phyloP scores from a whole-genome alignment of 1,139 yeast genomes.

The Yamadazyma atmosphaerica region DNA sequence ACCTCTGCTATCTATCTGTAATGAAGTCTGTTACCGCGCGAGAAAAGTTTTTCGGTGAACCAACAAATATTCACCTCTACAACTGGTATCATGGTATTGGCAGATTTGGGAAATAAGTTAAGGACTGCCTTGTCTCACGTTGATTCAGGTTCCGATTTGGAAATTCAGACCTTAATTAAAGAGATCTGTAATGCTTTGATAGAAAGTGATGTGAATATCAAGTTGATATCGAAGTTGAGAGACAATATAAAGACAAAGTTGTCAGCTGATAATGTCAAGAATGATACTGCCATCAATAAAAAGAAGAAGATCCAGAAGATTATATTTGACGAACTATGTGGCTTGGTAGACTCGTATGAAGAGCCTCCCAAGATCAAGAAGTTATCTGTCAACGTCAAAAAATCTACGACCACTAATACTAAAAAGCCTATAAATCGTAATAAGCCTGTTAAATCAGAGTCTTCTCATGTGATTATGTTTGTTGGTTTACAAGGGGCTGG shows the following conservation, averaged over 20 bases:
- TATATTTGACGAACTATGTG: slow-evolving; percentile 88
- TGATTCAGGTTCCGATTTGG: slow-evolving; percentile 43
- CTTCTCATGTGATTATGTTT: slow-evolving; percentile 77
- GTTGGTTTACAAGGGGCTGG: slow-evolving; percentile 99
- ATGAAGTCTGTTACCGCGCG: no score
- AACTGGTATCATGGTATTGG: slow-evolving; percentile 77
- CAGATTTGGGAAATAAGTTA: slow-evolving; percentile 88
- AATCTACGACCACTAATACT: slow-evolving; percentile 31
- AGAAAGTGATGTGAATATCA: slow-evolving; percentile 90
- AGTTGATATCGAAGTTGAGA: slow-evolving; percentile 74
- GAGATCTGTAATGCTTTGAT: slow-evolving; percentile 87
- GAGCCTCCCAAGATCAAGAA: slow-evolving; percentile 87
- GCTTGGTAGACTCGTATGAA: slow-evolving; percentile 69
- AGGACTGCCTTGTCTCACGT: slow-evolving; percentile 71
- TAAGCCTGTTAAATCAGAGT: slow-evolving; percentile 18
- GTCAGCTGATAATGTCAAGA: slow-evolving; percentile 46
- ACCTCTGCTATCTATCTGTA: no score
- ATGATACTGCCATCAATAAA: slow-evolving; percentile 56
- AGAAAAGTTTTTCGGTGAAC: neutral
- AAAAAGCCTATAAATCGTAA: slow-evolving; percentile 25
- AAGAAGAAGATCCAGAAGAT: slow-evolving; percentile 85
- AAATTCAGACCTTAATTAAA: slow-evolving; percentile 62
- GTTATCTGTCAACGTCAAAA: slow-evolving; percentile 22
- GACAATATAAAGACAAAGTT: slow-evolving; percentile 65
- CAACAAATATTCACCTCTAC: neutral